These are phyloP conservation scores for Chaetoscypha palmicola DNA, from an alignment of 2,329 filamentous ascomycete genomes.

Conservation along the genomic window DNA sequence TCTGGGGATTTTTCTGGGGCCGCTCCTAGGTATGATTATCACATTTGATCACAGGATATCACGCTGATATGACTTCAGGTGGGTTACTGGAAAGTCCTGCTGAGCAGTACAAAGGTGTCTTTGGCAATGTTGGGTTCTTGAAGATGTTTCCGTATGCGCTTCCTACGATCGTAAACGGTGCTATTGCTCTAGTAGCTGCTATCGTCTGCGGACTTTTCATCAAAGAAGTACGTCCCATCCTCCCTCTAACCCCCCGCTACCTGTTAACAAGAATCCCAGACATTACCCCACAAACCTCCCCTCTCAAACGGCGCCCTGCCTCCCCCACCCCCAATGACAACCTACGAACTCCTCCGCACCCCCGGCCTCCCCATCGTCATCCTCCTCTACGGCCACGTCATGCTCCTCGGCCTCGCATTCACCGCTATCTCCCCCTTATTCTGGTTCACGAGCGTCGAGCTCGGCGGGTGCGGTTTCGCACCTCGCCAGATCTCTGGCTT, in stretches of 20 bases:
- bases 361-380: slow-evolving; percentile 62
- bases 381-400: slow-evolving; percentile 57
- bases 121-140: slow-evolving; percentile 52
- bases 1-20: slow-evolving; percentile 66
- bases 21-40: slow-evolving; percentile 31
- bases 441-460: slow-evolving; percentile 53
- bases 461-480: slow-evolving; percentile 60
- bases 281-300: no score
- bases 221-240: slow-evolving; percentile 41
- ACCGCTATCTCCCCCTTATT: slow-evolving; percentile 64
- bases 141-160: slow-evolving; percentile 59
- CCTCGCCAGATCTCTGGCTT: slow-evolving; percentile 58
- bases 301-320: no score
- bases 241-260: no score
- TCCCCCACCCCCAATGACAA: slow-evolving; percentile 34
- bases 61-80: slow-evolving; percentile 37
- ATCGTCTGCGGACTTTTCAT: slow-evolving; percentile 48
- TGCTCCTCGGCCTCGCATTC: slow-evolving; percentile 63
- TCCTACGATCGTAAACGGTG: slow-evolving; percentile 50
- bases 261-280: no score
- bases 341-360: slow-evolving; percentile 48
- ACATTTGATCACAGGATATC: slow-evolving; percentile 37
- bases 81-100: slow-evolving; percentile 63
- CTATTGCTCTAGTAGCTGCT: slow-evolving; percentile 47
- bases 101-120: slow-evolving; percentile 51